Conservation (phyloP, 1,284 basidiomycete species). For the Malassezia nana region DNA sequence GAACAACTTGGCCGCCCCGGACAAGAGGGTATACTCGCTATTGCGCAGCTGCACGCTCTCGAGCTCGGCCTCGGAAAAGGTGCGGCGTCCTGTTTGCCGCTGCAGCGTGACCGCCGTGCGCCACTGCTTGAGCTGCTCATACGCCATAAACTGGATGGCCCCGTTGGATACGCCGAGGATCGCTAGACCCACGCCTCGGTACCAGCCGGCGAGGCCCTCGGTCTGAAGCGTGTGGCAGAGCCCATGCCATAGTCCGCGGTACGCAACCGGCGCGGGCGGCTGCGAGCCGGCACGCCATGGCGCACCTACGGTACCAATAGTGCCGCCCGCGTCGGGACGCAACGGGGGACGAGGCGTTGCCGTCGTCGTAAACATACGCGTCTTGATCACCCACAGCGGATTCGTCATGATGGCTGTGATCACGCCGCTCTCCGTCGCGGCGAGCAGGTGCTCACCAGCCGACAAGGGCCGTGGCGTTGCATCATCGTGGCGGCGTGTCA, state of each 20-base stretch:
- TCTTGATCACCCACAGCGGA: constrained; percentile 96
- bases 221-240: constrained; percentile 28
- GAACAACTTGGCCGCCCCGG: constrained; percentile 75
- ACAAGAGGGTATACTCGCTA: constrained; percentile 80
- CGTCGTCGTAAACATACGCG: constrained; percentile 84
- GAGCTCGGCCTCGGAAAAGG: constrained; percentile 7
- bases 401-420: constrained; percentile 90
- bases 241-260: constrained; percentile 34
- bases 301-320: constrained; percentile 1
- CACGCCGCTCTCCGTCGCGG: constrained; percentile 83
- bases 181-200: constrained; percentile 77
- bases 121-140: constrained; percentile 89
- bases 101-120: constrained; percentile 50
- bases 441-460: constrained; percentile 71
- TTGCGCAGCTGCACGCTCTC: constrained; percentile 58
- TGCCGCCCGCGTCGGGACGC: constrained; percentile 10
- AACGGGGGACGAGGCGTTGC: constrained; percentile 52
- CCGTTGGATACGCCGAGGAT: constrained; percentile 90
- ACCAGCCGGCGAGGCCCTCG: constrained; percentile 70
- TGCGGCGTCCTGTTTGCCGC: neutral
- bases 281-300: constrained; percentile 8
- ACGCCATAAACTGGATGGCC: constrained; percentile 88
- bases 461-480: constrained; percentile 52
- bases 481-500: constrained; percentile 22
- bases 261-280: constrained; percentile 18